A percentile compares a stretch with the other conserved stretches of the same genome.
These are phyloP conservation scores for Ophiorrhiza pumila DNA, from an alignment of 257 asterid genomes.

Conservation along the genomic window DNA sequence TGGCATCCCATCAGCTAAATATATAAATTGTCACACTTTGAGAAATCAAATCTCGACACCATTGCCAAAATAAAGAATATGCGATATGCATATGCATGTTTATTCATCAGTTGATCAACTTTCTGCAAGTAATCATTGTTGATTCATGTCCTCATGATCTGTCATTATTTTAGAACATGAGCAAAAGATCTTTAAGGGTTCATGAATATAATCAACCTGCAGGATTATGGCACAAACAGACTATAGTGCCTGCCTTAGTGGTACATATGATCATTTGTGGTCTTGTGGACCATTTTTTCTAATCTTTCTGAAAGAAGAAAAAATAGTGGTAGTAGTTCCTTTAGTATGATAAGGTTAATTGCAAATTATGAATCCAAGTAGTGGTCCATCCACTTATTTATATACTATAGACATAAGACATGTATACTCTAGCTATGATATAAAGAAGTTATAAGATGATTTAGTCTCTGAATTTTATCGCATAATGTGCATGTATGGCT, in stretches of 20 bases:
- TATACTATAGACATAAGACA: no score
- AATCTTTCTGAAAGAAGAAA: slow-evolving; percentile 5
- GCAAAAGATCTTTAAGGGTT: not conserved
- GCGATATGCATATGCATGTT: not conserved
- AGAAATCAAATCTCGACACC: not conserved
- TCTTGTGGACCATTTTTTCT: slow-evolving; percentile 20
- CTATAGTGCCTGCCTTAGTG: slow-evolving; percentile 25
- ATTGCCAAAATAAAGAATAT: not conserved
- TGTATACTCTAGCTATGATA: no score
- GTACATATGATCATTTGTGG: slow-evolving; percentile 18
- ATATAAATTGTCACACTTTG: no score
- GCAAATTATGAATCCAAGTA: not conserved
- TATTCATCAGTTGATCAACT: not conserved
- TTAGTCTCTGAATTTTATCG: not conserved
- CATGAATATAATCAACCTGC: not conserved
- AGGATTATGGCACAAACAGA: slow-evolving; percentile 4
- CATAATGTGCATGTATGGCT: not conserved
- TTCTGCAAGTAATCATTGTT: slow-evolving; percentile 17
- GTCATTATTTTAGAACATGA: not conserved
- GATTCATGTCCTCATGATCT: slow-evolving; percentile 21
- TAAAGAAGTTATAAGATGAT: slow-evolving; percentile 9
- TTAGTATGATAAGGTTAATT: not conserved
- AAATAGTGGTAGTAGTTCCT: not conserved
- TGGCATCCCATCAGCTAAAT: no score
- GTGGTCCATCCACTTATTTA: slow-evolving; percentile 28